A percentile compares a stretch with the other conserved stretches of the same genome.
Conservation (phyloP, 306 rosid genomes). For the Vicia sativa region DNA sequence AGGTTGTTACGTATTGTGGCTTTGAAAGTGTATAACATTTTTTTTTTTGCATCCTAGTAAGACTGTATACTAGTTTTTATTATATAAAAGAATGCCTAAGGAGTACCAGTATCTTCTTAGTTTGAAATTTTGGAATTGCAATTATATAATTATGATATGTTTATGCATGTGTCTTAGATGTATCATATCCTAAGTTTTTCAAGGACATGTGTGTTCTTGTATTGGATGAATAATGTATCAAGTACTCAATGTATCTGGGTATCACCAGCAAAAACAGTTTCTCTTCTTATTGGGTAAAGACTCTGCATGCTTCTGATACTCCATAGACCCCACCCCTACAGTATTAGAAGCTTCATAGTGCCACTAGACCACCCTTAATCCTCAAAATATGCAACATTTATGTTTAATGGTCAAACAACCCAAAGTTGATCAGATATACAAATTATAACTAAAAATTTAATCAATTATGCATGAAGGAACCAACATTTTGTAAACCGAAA, state of each 20-base stretch:
- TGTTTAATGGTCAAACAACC: not conserved
- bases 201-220: not conserved
- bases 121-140: not conserved
- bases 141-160: not conserved
- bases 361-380: not conserved
- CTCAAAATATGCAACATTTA: not conserved
- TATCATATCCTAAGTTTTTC: not conserved
- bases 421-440: slow-evolving; percentile 3
- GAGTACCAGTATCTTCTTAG: no score
- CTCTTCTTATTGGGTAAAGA: slow-evolving; percentile 1
- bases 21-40: not conserved
- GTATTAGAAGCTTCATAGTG: slow-evolving; percentile 4
- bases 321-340: slow-evolving; percentile 25
- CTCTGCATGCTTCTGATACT: not conserved
- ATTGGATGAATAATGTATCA: not conserved
- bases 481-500: not conserved
- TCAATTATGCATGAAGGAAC: slow-evolving; percentile 1
- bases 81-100: not conserved
- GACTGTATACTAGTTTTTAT: not conserved
- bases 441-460: slow-evolving; percentile 7
- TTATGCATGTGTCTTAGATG: not conserved
- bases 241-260: not conserved
- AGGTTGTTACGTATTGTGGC: not conserved
- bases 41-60: not conserved
- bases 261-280: not conserved